Percentiles rank a stretch among this genome's conserved stretches.
Evolutionary conservation across 1,139 yeast species (phyloP).

Genomic region (Hyphopichia khmerensis): DNA sequence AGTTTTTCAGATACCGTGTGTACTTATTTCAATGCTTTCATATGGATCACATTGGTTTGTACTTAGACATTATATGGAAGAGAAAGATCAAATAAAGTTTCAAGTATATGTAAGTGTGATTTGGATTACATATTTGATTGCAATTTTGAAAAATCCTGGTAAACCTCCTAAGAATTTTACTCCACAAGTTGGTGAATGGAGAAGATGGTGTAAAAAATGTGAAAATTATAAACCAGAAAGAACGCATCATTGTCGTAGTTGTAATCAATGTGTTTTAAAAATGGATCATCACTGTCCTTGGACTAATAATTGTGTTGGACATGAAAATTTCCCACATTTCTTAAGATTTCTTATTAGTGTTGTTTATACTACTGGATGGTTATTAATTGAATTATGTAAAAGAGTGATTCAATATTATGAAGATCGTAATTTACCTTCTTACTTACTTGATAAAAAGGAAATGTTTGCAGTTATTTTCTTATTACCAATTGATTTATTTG

Average conservation of each 20-base stretch:
- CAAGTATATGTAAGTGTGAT: constrained; percentile 52
- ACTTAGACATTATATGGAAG: constrained; percentile 43
- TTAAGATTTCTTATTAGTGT: constrained; percentile 76
- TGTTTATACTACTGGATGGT: constrained; percentile 51
- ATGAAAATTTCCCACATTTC: constrained; percentile 77
- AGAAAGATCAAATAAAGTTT: constrained; percentile 44
- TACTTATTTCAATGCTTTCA: constrained; percentile 61
- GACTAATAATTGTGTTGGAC: constrained; percentile 90
- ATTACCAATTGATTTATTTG: constrained; percentile 57
- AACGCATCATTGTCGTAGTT: constrained; percentile 82
- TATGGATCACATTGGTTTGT: constrained; percentile 64
- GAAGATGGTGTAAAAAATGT: constrained; percentile 60
- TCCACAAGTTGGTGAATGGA: constrained; percentile 31
- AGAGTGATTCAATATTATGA: constrained; percentile 49
- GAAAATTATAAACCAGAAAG: constrained; percentile 91
- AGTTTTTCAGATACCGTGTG: constrained; percentile 55
- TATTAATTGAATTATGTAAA: constrained; percentile 40
- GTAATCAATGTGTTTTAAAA: constrained; percentile 66
- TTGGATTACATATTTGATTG: constrained; percentile 68
- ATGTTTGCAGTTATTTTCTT: constrained; percentile 56
- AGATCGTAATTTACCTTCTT: constrained; percentile 57
- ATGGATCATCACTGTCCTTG: constrained; percentile 98
- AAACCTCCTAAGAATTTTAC: constrained; percentile 43
- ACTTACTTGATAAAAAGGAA: constrained; percentile 54
- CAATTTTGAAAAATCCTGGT: constrained; percentile 63